Evolutionary conservation across 768 basidiomycete genomes (phyloP).

Genomic region (Coprinopsis strossmayeri): DNA sequence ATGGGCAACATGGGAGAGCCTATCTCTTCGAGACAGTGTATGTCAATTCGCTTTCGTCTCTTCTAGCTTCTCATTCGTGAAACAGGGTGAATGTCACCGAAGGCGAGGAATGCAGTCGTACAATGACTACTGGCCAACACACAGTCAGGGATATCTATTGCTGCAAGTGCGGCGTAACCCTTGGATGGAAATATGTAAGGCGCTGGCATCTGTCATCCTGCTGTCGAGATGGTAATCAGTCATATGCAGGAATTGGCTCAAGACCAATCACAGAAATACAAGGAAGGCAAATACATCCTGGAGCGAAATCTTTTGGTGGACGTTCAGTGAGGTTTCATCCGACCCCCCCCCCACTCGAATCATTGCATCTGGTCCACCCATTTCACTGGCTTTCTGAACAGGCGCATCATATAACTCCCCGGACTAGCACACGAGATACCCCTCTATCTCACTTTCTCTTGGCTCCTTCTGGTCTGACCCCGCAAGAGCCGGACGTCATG

Average conservation of each 20-base stretch:
- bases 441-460: too few species aligned
- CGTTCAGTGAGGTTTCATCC: conserved; percentile 50
- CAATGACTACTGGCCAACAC: conserved; percentile 97
- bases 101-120: conserved; percentile 84
- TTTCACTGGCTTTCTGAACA: neutral
- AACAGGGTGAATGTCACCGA: conserved; percentile 85
- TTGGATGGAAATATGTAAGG: conserved; percentile 99
- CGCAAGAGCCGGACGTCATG: too few species aligned
- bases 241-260: conserved; percentile 97
- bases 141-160: conserved; percentile 95
- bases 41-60: conserved; percentile 23
- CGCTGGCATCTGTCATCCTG: too few species aligned
- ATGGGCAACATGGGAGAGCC: conserved; percentile 92
- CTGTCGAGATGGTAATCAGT: too few species aligned
- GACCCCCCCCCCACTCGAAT: neutral
- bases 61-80: conserved; percentile 12
- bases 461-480: too few species aligned
- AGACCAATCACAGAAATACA: conserved; percentile 90
- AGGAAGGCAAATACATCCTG: conserved; percentile 97
- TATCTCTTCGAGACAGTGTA: conserved; percentile 94
- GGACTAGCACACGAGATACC: too few species aligned
- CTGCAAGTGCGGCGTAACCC: conserved; percentile 74
- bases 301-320: conserved; percentile 88
- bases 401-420: too few species aligned
- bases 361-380: neutral